Base-by-base conservation (phyloP, 306 rosid species). In the Fagus crenata region DNA sequence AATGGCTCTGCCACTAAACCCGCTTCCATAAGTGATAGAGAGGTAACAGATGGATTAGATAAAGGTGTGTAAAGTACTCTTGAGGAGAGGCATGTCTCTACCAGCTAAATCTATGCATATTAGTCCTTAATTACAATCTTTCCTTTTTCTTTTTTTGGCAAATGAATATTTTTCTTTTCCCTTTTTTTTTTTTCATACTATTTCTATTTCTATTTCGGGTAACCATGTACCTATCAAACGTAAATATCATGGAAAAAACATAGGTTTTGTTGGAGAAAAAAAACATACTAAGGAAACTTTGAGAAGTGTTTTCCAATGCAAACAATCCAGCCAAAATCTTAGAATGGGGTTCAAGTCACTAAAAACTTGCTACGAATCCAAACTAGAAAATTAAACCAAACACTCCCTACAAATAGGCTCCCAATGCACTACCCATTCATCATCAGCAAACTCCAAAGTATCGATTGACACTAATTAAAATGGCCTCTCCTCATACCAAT, bases 281-380 rank as follows among this genome's bases (percentile, higher is more conserved):
- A 18, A 55, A 74, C 35, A 5, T 22, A 22, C 28, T 22, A 80
- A 73, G 71, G n/a, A 39, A 70, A 33, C 76, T 54, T 12, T 17
- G 75, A 81, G 84, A 80, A 84, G 92, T 91, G 92, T 85, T 86
- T 83, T 91, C 78, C 85, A 91, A 85, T 88, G 17, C 93, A 91
- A 87, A 81, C 89, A 91, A 84, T 35, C 79, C 53, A 15, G 22
- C 9, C 53, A 83, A 67, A 87, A 81, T 81, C 97, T 89, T 92
- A 22, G 89, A 72, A 89, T 80, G 89, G 70, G 86, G 79, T 91
- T 68, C 85, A 90, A 90, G 97, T 89, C 80, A 80, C 80, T 70
- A 13, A 40, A 81, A 79, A 56, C 75, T 75, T 49, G 67, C 67
- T 42, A 1, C 15, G 35, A 13, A 74, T 83, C 69, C 32, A 2